Evolutionary conservation across 2,329 filamentous ascomycete genomes (phyloP), one percentile per base, ranked within the genome.

Genomic region (Ophiostoma ulmi): DNA sequence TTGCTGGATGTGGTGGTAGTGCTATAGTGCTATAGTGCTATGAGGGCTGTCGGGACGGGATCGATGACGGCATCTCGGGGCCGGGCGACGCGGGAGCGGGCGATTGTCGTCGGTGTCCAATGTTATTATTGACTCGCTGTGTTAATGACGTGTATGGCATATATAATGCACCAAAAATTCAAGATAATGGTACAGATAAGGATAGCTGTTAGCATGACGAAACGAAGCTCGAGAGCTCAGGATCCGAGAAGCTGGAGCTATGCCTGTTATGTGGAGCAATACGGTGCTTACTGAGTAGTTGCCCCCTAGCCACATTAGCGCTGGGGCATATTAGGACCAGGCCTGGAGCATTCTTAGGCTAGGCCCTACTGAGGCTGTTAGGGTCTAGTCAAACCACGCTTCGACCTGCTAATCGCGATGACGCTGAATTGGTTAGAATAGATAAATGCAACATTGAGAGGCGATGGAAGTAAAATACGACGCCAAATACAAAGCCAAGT

Each of bases 11-110:
- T 13, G 38, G 35, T 35, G 31, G 55, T 26, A 20, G 17, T 36
- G 44, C 26, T 26, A 26, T 26, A 26, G 1, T 31, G 31, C 31
- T 31, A 31, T 31, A 31, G 26, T 31, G 26, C 55, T 22, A 69
- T 22, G 58, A 41, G 61, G 38, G n/a, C 58, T 26, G 31, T 26
- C 63, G 52, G 63, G 63, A 65, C 36, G 20, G 63, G 63, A 22
- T 64, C 66, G 36, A 35, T 26, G 38, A 41, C 61, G 65, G 65
- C 63, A 65, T 65, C 36, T 65, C 63, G 63, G 63, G 63, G 36
- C 13, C 7, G 11, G 35, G 63, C 63, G 35, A 20, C 61, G 61
- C 61, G 14, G 61, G 7, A 65, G 36, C 36, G 36, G 63, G 26
- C 58, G 58, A 10, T n/a, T 48, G 44, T n/a, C 44, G 17, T 39